Percentiles rank a stretch among this genome's conserved stretches.
Conservation (phyloP, 495 filamentous ascomycete species). For the Schizothecium vesticola region DNA sequence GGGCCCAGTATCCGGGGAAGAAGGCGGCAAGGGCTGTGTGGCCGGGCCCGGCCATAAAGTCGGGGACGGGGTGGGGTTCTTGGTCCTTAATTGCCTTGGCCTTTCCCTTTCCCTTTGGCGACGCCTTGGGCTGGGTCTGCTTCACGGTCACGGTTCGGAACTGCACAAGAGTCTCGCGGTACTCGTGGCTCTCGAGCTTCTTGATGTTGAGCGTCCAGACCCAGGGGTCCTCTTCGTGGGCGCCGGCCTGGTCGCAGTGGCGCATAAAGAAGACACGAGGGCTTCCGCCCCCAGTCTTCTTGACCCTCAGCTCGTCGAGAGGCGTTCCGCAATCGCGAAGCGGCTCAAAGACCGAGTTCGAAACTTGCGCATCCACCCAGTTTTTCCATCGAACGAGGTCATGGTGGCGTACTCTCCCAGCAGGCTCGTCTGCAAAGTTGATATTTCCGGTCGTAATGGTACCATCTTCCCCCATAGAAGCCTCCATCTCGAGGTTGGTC, state of each 20-base stretch:
- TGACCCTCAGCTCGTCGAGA: slow-evolving; percentile 50
- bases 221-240: slow-evolving; percentile 50
- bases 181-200: slow-evolving; percentile 49
- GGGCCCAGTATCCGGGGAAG: not conserved
- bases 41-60: not conserved
- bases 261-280: slow-evolving; percentile 34
- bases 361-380: slow-evolving; percentile 34
- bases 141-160: slow-evolving; percentile 25
- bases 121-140: not conserved
- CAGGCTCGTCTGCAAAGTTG: not conserved
- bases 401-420: not conserved
- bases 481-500: not conserved
- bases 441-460: not conserved
- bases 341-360: slow-evolving; percentile 49
- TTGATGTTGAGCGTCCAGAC: slow-evolving; percentile 56
- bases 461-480: not conserved
- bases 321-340: slow-evolving; percentile 65
- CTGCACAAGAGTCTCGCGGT: slow-evolving; percentile 41
- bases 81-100: too few relatives aligned
- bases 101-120: not conserved
- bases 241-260: slow-evolving; percentile 32
- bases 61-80: not conserved
- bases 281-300: slow-evolving; percentile 15
- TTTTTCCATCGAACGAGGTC: not conserved
- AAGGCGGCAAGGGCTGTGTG: not conserved